Conservation (phyloP, 345 rosid genomes). For the Trapa incisa region DNA sequence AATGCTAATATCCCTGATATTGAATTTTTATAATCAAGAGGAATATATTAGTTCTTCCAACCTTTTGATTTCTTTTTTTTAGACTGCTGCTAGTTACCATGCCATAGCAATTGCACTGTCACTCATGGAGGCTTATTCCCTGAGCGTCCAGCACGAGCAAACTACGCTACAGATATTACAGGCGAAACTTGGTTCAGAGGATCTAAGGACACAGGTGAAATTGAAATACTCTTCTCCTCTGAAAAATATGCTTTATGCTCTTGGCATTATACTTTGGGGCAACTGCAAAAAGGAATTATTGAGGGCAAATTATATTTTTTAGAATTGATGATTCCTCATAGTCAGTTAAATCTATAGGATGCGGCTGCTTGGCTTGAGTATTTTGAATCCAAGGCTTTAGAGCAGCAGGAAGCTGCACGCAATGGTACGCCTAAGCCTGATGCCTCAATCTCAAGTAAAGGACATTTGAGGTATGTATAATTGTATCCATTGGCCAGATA, state of each 20-base stretch:
- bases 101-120: slow-evolving; percentile 99
- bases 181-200: slow-evolving; percentile 85
- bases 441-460: slow-evolving; percentile 96
- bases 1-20: background rate
- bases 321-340: slow-evolving; percentile 1
- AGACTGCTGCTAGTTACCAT: slow-evolving; percentile 99
- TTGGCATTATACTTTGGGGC: background rate
- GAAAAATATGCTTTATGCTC: background rate
- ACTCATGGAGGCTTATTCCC: slow-evolving; percentile 81
- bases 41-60: background rate
- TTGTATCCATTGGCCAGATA: background rate
- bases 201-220: slow-evolving; percentile 83
- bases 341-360: slow-evolving; percentile 37
- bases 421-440: slow-evolving; percentile 97
- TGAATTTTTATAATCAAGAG: background rate
- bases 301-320: background rate
- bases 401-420: slow-evolving; percentile 95
- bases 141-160: slow-evolving; percentile 98
- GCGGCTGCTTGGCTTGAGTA: slow-evolving; percentile 99
- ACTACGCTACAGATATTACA: slow-evolving; percentile 88
- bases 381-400: slow-evolving; percentile 83
- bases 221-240: background rate
- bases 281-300: background rate
- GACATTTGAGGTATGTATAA: slow-evolving; percentile 71
- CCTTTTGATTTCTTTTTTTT: slow-evolving; percentile 16